Evolutionary conservation across 768 basidiomycete genomes (phyloP), one percentile per base, ranked within the genome.

Genomic region (Phanerochaete sordida): DNA sequence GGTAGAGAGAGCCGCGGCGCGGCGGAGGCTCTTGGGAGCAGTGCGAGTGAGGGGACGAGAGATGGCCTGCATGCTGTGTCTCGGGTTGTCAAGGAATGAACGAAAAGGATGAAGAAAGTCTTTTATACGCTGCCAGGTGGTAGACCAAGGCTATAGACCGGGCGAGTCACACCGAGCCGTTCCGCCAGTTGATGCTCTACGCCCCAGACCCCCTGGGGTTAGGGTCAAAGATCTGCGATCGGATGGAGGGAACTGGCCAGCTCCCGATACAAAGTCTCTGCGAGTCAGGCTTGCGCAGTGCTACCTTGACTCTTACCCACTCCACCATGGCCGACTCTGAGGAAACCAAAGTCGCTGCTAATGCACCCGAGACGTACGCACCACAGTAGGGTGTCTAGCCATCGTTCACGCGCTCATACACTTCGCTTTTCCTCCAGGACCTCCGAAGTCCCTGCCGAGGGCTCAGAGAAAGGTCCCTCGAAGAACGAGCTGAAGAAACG

Each of bases 401-500:
- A 27, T 28, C 39, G 50, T 26, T 15, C 50, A n/a, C 26, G 6
- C 26, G 16, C 30, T 30, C n/a, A 31, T 39, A 37, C 9, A 43
- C 35, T 24, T 54, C 4, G 28, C 19, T 62, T 54, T 37, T 7
- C 39, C 58, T 57, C 64, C 62, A 43, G 39, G 4, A 19, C 19
- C 39, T 19, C 39, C 39, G 19, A 19, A 6, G 11, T 19, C 39
- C 19, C 39, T 19, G 19, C 39, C 19, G 66, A 69, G 43, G 69
- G 66, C 33, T 66, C 54, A 12, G 70, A 70, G 44, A 73, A 78
- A 43, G 89, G 81, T 13, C 92, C 87, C 7, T 85, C 88, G 57
- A 98, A 97, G 77, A 91, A 79, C 67, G 93, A 95, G 67, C 72
- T 93, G 60, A 98, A 98, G 80, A 95, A 93, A 75, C 85, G 86